A percentile compares a stretch with the other conserved stretches of the same genome.
phyloP scores from a whole-genome alignment of 176 grass and related monocot species.

The Pontederia crassipes region DNA sequence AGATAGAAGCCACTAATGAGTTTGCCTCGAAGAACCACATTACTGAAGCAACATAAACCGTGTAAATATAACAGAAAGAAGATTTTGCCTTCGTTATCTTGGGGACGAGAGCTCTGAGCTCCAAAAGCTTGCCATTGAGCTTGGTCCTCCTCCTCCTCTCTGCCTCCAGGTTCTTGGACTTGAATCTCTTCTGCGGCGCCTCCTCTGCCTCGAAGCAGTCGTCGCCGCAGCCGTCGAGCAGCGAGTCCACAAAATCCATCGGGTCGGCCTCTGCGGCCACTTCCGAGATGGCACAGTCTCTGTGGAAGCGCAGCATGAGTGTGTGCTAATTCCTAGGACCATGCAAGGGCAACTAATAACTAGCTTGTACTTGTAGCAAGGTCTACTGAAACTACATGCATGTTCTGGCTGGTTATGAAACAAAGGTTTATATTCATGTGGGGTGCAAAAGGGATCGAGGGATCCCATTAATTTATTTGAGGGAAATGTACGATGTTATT shows the following conservation, averaged over 20 bases:
- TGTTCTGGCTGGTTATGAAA: too few species aligned
- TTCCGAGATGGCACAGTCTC: too few species aligned
- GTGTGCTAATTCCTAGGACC: too few species aligned
- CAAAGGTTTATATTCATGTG: too few species aligned
- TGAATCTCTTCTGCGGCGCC: slow-evolving; percentile 28
- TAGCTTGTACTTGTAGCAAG: too few species aligned
- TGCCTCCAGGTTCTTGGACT: slow-evolving; percentile 89
- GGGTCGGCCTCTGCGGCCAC: background rate
- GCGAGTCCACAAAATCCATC: slow-evolving; percentile 30
- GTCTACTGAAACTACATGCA: too few species aligned
- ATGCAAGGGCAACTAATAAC: too few species aligned
- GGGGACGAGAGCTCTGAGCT: slow-evolving; percentile 68
- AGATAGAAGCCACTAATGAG: too few species aligned
- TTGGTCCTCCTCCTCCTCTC: slow-evolving; percentile 61
- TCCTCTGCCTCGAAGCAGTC: slow-evolving; percentile 11
- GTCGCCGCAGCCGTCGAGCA: slow-evolving; percentile 20
- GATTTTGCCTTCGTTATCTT: slow-evolving; percentile 70
- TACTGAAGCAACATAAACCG: background rate
- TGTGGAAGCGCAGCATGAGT: too few species aligned
- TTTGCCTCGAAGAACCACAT: background rate
- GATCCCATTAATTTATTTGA: too few species aligned
- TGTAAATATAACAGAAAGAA: background rate
- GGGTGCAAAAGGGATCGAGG: too few species aligned
- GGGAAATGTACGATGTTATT: too few species aligned
- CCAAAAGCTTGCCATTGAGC: slow-evolving; percentile 82